phyloP scores from a whole-genome alignment of 2,329 filamentous ascomycete genomes.

The Aspergillus sojae region DNA sequence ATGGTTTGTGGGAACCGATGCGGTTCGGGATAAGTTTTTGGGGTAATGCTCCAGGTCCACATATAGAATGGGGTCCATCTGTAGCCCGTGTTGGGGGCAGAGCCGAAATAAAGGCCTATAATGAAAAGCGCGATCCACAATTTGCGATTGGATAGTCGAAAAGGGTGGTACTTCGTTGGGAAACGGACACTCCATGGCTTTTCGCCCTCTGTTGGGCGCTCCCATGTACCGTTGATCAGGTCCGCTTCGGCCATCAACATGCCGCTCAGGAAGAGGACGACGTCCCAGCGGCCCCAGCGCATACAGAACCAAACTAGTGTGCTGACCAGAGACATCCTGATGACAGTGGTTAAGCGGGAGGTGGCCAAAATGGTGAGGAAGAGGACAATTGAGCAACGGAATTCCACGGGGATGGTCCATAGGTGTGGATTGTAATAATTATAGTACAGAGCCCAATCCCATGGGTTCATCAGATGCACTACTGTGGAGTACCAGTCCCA shows the following conservation, averaged over 20 bases:
- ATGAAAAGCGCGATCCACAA: constrained; percentile 43
- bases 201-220: constrained; percentile 23
- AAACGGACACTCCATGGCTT: constrained; percentile 21
- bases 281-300: constrained; percentile 47
- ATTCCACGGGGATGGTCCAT: constrained; percentile 51
- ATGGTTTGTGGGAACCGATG: constrained; percentile 50
- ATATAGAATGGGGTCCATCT: constrained; percentile 47
- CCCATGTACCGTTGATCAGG: constrained; percentile 43
- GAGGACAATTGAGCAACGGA: constrained; percentile 48
- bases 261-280: constrained; percentile 46
- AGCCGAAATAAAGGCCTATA: constrained; percentile 46
- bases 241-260: constrained; percentile 49
- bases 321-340: constrained; percentile 39
- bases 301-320: constrained; percentile 43
- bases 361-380: constrained; percentile 46
- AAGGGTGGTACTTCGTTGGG: constrained; percentile 13
- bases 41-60: constrained; percentile 43
- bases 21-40: constrained; percentile 44
- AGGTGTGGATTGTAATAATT: constrained; percentile 51
- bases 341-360: constrained; percentile 35
- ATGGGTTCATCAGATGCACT: constrained; percentile 40
- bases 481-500: constrained; percentile 41
- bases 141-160: constrained; percentile 30
- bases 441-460: constrained; percentile 43
- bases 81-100: constrained; percentile 43